Evolutionary conservation across 2,329 filamentous ascomycete species (phyloP), one percentile per base, ranked within the genome.

Genomic region (Falciphora oryzae): DNA sequence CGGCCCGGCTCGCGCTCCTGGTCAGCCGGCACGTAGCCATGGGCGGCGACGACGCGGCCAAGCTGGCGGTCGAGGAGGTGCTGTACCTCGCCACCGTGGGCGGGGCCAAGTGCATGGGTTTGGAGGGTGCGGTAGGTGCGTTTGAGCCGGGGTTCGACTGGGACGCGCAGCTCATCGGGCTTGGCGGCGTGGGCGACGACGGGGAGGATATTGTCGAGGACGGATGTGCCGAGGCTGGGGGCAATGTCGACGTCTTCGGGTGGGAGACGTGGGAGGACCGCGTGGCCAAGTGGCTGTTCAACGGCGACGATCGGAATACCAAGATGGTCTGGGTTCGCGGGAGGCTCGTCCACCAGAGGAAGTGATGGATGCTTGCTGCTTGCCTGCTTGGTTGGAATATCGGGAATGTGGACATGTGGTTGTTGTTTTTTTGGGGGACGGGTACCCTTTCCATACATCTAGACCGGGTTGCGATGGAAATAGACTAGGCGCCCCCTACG

Each of bases 261-360:
- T 92, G 89, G 85, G 94, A 98, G 82, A 85, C 73, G n/a, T 96
- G 91, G 92, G 86, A 89, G 56, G 92, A 98, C 71, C 86, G 81
- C 72, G 78, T 98, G 14, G 91, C 92, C 63, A 99, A 99, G 81
- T 99, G 95, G 95, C 81, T 98, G 67, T 99, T 91, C 77, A 90
- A 86, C 69, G 95, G 95, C 0, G 93, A 98, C 79, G 95, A 98
- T 77, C 82, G 94, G 69, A 98, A 98, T 75, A 94, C 93, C 3
- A 83, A 83, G 70, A 87, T 83, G 69, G 95, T 99, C 6, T 99
- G 94, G 94, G 93, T 98, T 1, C 87, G 83, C 73, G 95, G 95
- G 3, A 79, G 87, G 68, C 76, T 96, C 75, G 95, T 97, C 61
- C 92, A 97, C 78, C 75, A 82, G 73, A 76, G 79, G 70, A 64